These are phyloP conservation scores for Coccinonectria pachysandricola DNA, from an alignment of 2,329 filamentous ascomycete species.

Conservation along the genomic window DNA sequence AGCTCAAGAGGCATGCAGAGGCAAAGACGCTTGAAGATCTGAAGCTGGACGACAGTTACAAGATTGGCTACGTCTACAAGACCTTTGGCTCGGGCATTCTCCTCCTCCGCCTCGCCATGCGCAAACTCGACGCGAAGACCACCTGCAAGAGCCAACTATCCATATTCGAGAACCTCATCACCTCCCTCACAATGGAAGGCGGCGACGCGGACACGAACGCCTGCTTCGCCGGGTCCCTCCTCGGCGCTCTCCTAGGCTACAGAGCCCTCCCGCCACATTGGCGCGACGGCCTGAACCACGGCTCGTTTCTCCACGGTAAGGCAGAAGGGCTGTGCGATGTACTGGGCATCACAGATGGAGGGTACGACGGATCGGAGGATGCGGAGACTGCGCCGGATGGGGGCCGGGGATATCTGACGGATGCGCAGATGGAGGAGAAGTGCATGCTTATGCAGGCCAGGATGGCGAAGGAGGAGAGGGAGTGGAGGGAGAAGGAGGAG, in stretches of 20 bases:
- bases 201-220: conserved; percentile 47
- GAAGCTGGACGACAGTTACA: conserved; percentile 31
- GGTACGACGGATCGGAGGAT: conserved; percentile 26
- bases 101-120: conserved; percentile 33
- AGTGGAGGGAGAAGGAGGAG: conserved; percentile 17
- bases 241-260: conserved; percentile 39
- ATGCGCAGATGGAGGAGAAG: conserved; percentile 27
- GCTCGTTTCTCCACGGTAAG: conserved; percentile 35
- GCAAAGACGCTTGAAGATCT: conserved; percentile 28
- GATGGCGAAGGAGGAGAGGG: conserved; percentile 19
- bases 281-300: conserved; percentile 35
- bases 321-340: conserved; percentile 29
- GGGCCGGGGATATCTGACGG: conserved; percentile 27
- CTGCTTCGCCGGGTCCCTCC: conserved; percentile 38
- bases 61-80: conserved; percentile 46
- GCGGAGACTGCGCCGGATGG: conserved; percentile 31
- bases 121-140: conserved; percentile 14
- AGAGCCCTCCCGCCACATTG: conserved; percentile 36
- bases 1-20: conserved; percentile 31
- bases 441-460: conserved; percentile 23
- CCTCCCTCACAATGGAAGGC: conserved; percentile 38
- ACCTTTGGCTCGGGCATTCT: conserved; percentile 38
- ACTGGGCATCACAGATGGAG: conserved; percentile 25
- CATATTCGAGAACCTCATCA: conserved; percentile 37
- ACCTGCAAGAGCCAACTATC: conserved; percentile 10